Evolutionary conservation across 2,329 filamentous ascomycete genomes (phyloP), one percentile per base, ranked within the genome.

Genomic region (Didymella segeticola): DNA sequence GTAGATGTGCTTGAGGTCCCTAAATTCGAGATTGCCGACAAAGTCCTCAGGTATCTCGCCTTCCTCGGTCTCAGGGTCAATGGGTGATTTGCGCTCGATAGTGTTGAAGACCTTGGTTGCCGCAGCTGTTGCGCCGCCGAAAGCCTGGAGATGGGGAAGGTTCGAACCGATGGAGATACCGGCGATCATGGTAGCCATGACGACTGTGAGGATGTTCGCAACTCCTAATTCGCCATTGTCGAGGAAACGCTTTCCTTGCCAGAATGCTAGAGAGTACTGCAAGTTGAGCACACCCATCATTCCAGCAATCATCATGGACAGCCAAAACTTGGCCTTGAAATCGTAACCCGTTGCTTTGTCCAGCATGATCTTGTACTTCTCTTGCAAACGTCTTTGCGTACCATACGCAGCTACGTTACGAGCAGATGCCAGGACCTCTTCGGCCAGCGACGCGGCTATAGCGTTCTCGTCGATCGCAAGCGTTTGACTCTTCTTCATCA

Each of bases 391-490:
- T 50, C 93, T 89, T 74, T 98, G 93, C 0, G 93, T 97, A 36
- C 91, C 91, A 68, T 97, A 99, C 25, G 95, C 95, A 7, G 91
- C 87, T 6, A 93, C 90, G 69, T 96, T 98, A 59, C 95, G 87
- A 63, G 98, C 89, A 1, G 93, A 97, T 73, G 91, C 93, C 67
- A 99, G 84, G 47, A 97, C 93, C 76, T 99, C 95, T 70, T 98
- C 95, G 4, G 91, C 93, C 11, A 98, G 84, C 2, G 89, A 93
- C 51, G 93, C 93, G 60, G 93, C 93, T 42, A 86, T 80, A 22
- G 91, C 93, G 67, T 96, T 96, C 0, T 91, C 86, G 46, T 88
- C 81, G 42, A 97, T 80, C 1, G 89, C 89, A 52, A 85, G 51
- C 2, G 61, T 79, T 76, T 92, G 93, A 76, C 88, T 93, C 75